Evolutionary conservation across 805 yeast genomes (phyloP), one percentile per base, ranked within the genome.

Genomic region (Diddensiella santjacobensis): DNA sequence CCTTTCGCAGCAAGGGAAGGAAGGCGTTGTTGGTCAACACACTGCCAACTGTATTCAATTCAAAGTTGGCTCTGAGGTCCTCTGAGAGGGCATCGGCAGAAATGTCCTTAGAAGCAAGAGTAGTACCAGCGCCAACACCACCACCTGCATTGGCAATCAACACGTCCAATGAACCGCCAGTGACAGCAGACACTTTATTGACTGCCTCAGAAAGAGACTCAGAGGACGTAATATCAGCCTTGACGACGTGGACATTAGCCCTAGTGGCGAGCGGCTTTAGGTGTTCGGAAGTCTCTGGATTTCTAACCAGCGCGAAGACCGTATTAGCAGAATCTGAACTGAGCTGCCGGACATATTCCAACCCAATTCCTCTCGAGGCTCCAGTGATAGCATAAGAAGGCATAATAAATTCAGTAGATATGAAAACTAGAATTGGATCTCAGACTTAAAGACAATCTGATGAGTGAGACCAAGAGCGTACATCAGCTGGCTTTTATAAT

Each of bases 281-380:
- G 10, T 42, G 53, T 1, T 36, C 33, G 11, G 61, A 46, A 10
- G 38, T 40, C 0, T 29, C 2, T n/a, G 54, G 47, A 18, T 49
- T 53, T 3, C 62, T 24, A n/a, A 50, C 54, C 2, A 56, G 11
- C 1, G 63, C 67, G 38, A 63, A 53, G 10, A 67, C 66, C 3
- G 29, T n/a, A 46, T 55, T 62, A 11, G 48, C 40, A 17, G 58
- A 36, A 6, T 58, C 49, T 4, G 46, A 46, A 36, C 64, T 53
- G 18, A 67, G 50, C 22, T 48, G 53, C 39, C 62, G 57, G 19
- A 58, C 68, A 4, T 67, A 36, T 3, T 44, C 57, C 18, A 61
- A 60, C 2, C 73, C 73, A 46, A 70, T 66, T 3, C 73, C 73
- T 43, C 68, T 58, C 47, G 63, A 63, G 26, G n/a, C n/a, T n/a